phyloP scores from a whole-genome alignment of 1,284 basidiomycete genomes.

The Boletus nobilissimus region DNA sequence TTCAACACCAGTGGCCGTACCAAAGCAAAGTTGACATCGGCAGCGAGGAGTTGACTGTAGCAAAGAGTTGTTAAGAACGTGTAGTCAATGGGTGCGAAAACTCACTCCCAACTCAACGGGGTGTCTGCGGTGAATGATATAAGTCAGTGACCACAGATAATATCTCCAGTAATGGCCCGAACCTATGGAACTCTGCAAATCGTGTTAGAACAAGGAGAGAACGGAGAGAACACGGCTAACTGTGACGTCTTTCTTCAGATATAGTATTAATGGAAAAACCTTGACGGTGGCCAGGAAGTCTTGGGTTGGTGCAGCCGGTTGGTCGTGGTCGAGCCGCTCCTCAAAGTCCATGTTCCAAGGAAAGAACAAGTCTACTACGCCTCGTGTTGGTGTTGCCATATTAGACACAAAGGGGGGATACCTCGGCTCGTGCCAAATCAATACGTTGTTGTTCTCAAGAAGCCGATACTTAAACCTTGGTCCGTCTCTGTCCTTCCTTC shows the following conservation, averaged over 20 bases:
- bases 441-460: slow-evolving; percentile 42
- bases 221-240: slow-evolving; percentile 54
- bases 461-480: slow-evolving; percentile 40
- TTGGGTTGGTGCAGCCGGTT: slow-evolving; percentile 62
- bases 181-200: slow-evolving; percentile 43
- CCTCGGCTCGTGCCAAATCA: slow-evolving; percentile 38
- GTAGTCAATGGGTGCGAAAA: slow-evolving; percentile 37
- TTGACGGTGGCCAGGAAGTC: slow-evolving; percentile 68
- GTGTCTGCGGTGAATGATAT: slow-evolving; percentile 61
- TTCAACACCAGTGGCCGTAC: slow-evolving; percentile 83
- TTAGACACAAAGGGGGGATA: slow-evolving; percentile 37
- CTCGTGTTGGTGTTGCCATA: slow-evolving; percentile 24
- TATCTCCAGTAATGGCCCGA: slow-evolving; percentile 12
- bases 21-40: slow-evolving; percentile 86
- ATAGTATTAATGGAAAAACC: slow-evolving; percentile 80
- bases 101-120: slow-evolving; percentile 84
- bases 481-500: slow-evolving; percentile 40
- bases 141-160: slow-evolving; percentile 22
- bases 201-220: slow-evolving; percentile 22
- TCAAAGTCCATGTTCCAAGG: slow-evolving; percentile 60
- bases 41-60: slow-evolving; percentile 77
- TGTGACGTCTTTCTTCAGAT: slow-evolving; percentile 72
- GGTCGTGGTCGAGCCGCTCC: slow-evolving; percentile 47
- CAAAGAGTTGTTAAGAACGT: slow-evolving; percentile 3
- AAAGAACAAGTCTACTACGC: slow-evolving; percentile 23